Base-by-base conservation (phyloP, 352 stramenopile genomes). In the Pythium vanterpoolii region DNA sequence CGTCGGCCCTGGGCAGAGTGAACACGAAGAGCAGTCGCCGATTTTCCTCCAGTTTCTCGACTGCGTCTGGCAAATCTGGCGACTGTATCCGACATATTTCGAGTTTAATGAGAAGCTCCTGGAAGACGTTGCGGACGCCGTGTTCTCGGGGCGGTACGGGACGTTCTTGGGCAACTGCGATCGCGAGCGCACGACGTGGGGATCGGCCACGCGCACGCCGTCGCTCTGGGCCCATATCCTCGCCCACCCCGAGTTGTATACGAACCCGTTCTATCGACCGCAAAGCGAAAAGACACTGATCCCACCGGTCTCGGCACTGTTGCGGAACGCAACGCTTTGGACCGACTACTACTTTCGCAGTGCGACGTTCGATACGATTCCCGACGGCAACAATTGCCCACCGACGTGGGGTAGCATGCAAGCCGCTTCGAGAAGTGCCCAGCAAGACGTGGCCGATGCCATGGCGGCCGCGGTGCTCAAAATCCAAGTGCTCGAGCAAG, bases 31-130 rank as follows among this genome's bases (percentile, higher is more conserved):
- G 48, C 80, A 93, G 50, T 83, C 83, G 1, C 90, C 90, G 0
- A 80, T 97, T 38, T 96, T 96, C 39, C 59, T 96, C 14, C 89
- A 96, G 64, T 97, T 96, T 56, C 63, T 97, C 5, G 90, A 97
- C 64, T 93, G 79, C 42, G 76, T 96, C 4, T 95, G 82, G 81
- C 89, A 97, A 55, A 56, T 97, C 1, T 69, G 74, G 48, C 75
- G 76, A 0, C 74, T 93, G 56, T 95, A 85, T 43, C 89, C 89
- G 14, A 91, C 79, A 11, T 76, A 83, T 58, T 96, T 96, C 60
- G 85, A 96, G 56, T 96, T 96, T 62, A 95, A 84, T 33, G 63
- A 72, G 5, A 56, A 66, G 16, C 66, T 96, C 51, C 71, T 96
- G 0, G 68, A 91, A 47, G 57, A 70, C 3, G 74, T 96, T 21